Evolutionary conservation across 176 grass and related monocot genomes (phyloP).

Genomic region (Oryza glumipatula): DNA sequence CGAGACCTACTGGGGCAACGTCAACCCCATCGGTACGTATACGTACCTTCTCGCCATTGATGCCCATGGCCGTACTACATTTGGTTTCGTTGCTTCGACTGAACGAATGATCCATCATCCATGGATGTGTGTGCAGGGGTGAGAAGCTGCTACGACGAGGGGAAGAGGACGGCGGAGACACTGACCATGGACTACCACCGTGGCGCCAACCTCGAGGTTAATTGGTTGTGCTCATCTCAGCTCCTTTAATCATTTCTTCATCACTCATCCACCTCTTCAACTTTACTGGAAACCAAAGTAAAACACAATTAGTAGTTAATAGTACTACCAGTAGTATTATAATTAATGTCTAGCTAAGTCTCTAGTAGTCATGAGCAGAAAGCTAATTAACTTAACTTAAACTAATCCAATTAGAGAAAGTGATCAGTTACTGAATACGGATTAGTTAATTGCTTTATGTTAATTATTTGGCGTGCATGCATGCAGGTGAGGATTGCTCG

Average conservation of each 20-base stretch:
- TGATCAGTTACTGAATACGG: not conserved
- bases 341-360: not conserved
- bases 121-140: slow-evolving; percentile 51
- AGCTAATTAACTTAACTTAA: not conserved
- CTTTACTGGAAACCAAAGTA: slow-evolving; percentile 11
- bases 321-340: not conserved
- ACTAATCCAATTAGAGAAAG: not conserved
- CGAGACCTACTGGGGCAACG: slow-evolving; percentile 94
- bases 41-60: not conserved
- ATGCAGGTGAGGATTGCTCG: slow-evolving; percentile 86
- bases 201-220: slow-evolving; percentile 82
- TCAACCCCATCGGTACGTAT: slow-evolving; percentile 82
- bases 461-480: not conserved
- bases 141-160: slow-evolving; percentile 94
- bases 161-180: slow-evolving; percentile 93
- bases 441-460: not conserved
- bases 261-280: not conserved
- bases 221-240: not conserved
- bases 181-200: slow-evolving; percentile 98
- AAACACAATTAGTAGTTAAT: not conserved
- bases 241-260: slow-evolving; percentile 7
- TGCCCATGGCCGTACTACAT: not conserved
- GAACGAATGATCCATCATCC: not conserved
- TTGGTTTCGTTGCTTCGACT: not conserved
- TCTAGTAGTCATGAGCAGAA: not conserved